Percentiles rank a stretch among this genome's conserved stretches.
Conservation (phyloP, 768 basidiomycete species). For the Candolleomyces eurysporus region DNA sequence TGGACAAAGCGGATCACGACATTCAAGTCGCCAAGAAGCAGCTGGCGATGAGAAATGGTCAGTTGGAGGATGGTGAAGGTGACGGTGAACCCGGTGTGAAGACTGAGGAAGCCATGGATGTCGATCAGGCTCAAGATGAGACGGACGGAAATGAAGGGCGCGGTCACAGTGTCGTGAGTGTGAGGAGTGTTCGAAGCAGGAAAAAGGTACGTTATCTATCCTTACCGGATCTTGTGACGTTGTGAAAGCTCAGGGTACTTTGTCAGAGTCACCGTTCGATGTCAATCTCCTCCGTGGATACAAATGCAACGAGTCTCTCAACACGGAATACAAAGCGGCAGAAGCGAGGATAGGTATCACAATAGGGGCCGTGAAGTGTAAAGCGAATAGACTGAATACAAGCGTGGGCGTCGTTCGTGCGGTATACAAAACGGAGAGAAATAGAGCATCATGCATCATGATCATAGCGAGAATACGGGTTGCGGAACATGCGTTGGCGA, state of each 20-base stretch:
- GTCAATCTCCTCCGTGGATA: conserved; percentile 77
- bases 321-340: conserved; percentile 57
- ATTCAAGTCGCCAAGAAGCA: conserved; percentile 68
- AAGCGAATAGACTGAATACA: not conserved
- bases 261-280: conserved; percentile 58
- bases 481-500: too few relatives aligned
- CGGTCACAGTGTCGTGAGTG: conserved; percentile 64
- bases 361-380: not conserved
- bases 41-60: conserved; percentile 43
- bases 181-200: conserved; percentile 51
- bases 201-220: conserved; percentile 49
- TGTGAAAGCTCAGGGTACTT: not conserved
- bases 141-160: conserved; percentile 44
- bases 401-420: too few relatives aligned
- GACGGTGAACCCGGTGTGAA: conserved; percentile 35
- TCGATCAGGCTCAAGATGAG: conserved; percentile 42
- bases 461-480: too few relatives aligned
- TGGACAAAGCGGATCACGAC: conserved; percentile 87
- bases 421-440: too few relatives aligned
- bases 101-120: conserved; percentile 41
- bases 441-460: not conserved
- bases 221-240: not conserved
- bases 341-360: conserved; percentile 40
- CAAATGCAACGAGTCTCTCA: conserved; percentile 46
- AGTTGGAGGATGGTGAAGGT: conserved; percentile 27